Conservation (phyloP, 139 green algal genomes). For the Volvox africanus region DNA sequence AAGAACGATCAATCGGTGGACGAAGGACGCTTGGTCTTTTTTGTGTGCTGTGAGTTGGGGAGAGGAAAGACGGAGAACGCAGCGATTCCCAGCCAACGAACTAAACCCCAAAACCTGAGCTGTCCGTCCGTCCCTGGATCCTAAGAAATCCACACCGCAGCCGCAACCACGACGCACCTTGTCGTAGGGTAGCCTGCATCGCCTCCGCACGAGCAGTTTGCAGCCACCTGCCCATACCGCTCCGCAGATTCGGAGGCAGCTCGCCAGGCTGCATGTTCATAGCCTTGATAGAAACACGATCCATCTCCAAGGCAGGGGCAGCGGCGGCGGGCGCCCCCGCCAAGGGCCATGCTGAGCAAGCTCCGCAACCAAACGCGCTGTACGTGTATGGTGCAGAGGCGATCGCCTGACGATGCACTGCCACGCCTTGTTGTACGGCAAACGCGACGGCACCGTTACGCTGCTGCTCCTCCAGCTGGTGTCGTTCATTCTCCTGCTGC, state of each 20-base stretch:
- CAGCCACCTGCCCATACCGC: constrained; percentile 35
- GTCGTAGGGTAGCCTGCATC: constrained; percentile 30
- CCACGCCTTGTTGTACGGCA: constrained; percentile 27
- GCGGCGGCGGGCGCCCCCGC: not conserved
- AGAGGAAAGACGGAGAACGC: not conserved
- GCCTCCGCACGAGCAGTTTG: not conserved
- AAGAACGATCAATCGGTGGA: too few relatives aligned
- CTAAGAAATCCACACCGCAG: too few relatives aligned
- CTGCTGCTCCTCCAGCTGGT: constrained; percentile 13
- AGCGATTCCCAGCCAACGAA: not conserved
- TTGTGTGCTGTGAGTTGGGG: too few relatives aligned
- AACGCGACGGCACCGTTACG: not conserved
- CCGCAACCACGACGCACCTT: not conserved
- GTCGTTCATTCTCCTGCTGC: not conserved
- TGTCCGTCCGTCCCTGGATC: too few relatives aligned
- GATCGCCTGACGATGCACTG: constrained; percentile 11
- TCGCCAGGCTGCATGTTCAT: constrained; percentile 38
- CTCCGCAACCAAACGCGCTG: not conserved
- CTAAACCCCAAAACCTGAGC: too few relatives aligned
- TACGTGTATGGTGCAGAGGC: not conserved
- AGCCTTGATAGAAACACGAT: constrained; percentile 31
- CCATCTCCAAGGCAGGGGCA: not conserved
- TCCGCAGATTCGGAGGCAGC: constrained; percentile 18
- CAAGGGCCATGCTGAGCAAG: not conserved
- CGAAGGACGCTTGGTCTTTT: too few relatives aligned